These are phyloP conservation scores for Zygosaccharomyces bailii DNA, from an alignment of 805 yeast species.

Conservation along the genomic window DNA sequence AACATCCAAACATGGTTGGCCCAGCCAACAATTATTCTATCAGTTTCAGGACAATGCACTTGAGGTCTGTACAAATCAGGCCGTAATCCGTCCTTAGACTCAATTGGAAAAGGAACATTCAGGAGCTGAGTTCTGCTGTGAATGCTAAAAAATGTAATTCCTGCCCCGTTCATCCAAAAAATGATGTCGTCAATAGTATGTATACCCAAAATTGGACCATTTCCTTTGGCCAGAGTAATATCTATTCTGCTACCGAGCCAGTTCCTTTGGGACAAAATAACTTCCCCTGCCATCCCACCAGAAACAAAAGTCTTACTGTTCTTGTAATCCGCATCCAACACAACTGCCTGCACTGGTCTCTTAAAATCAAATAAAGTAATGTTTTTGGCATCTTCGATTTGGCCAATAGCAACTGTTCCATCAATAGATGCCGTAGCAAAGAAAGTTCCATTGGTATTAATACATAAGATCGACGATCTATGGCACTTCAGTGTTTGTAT, in stretches of 20 bases:
- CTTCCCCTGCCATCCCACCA: conserved; percentile 88
- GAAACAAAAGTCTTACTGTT: conserved; percentile 65
- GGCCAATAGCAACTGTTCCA: conserved; percentile 84
- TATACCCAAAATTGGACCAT: conserved; percentile 71
- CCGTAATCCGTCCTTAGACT: conserved; percentile 42
- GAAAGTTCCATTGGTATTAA: conserved; percentile 65
- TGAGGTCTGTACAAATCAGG: conserved; percentile 86
- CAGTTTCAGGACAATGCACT: conserved; percentile 59
- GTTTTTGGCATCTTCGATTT: conserved; percentile 58
- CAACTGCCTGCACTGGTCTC: conserved; percentile 85
- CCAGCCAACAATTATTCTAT: conserved; percentile 79
- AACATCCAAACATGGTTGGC: conserved; percentile 71
- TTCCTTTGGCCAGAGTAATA: conserved; percentile 52
- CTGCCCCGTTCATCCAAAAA: conserved; percentile 81
- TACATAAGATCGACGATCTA: conserved; percentile 73
- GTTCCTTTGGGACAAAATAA: conserved; percentile 66
- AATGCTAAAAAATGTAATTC: conserved; percentile 65
- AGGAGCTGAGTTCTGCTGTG: conserved; percentile 47
- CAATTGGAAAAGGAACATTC: conserved; percentile 54
- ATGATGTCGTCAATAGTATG: conserved; percentile 60
- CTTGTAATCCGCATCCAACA: conserved; percentile 66
- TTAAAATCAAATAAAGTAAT: conserved; percentile 75
- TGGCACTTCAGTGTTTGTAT: conserved; percentile 80
- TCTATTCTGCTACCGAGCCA: conserved; percentile 88
- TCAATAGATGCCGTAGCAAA: conserved; percentile 91